phyloP scores from a whole-genome alignment of 176 grass and related monocot species.

The Oryza australiensis region DNA sequence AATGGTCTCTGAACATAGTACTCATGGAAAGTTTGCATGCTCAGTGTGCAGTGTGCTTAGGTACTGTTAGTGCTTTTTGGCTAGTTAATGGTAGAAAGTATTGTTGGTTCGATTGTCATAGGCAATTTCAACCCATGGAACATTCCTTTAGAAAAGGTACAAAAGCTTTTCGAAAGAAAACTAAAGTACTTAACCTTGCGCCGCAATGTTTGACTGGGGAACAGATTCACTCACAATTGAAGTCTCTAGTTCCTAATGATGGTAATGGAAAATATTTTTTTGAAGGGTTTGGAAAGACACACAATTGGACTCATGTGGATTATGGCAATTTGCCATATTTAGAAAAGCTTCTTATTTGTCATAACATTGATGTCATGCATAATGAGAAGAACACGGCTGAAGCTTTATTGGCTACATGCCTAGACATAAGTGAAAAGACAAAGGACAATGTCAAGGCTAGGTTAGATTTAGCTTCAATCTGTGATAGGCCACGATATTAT shows the following conservation, averaged over 20 bases:
- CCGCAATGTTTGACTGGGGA: not conserved
- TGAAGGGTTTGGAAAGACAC: not conserved
- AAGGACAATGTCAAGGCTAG: no score
- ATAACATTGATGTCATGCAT: no score
- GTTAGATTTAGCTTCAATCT: not conserved
- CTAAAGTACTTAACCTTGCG: not conserved
- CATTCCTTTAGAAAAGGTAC: not conserved
- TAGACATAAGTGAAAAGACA: no score
- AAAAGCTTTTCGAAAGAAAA: not conserved
- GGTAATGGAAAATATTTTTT: not conserved
- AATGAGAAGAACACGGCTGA: no score
- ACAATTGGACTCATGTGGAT: not conserved
- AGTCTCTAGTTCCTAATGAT: not conserved
- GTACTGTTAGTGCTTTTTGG: not conserved
- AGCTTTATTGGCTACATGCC: no score
- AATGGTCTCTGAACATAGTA: not conserved
- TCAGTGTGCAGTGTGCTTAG: not conserved
- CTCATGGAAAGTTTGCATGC: slow-evolving; percentile 26
- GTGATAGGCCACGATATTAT: not conserved
- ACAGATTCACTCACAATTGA: not conserved
- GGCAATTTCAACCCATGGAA: not conserved
- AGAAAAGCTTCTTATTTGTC: no score
- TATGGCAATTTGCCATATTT: no score
- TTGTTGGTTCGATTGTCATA: slow-evolving; percentile 15
- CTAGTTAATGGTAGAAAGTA: not conserved